Evolutionary conservation across 2,329 filamentous ascomycete species (phyloP), one percentile per base, ranked within the genome.

Genomic region (Penicillium sclerotigenum): DNA sequence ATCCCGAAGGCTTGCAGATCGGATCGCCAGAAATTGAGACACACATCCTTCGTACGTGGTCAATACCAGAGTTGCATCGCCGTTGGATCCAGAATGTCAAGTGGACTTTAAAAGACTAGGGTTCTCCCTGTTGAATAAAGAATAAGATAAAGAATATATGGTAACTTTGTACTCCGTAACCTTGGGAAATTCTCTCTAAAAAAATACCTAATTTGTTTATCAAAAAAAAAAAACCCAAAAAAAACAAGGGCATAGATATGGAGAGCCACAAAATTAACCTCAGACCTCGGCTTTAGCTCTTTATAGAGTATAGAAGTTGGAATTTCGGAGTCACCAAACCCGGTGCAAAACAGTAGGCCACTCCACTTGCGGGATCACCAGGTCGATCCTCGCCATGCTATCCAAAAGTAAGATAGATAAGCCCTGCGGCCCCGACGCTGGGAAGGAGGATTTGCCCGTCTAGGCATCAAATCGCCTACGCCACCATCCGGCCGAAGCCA

Each of bases 1-100:
- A 65, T 65, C 63, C 59, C 55, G 50, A 57, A 53, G 60, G 60
- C 59, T 59, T 65, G 64, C 64, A 66, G 62, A 65, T 66, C 64
- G 34, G 64, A 66, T 66, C 62, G 64, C 57, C 62, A 55, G 54
- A 55, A 56, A 34, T 62, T 62, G 61, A 64, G 54, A 60, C 54
- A 60, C 18, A 29, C 46, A 60, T 22, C 34, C 48, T 37, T 37
- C 34, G 34, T 64, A 63, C 62, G 60, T 65, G 62, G 60, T 64
- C 57, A 55, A 57, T 51, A 59, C 51, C 40, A 57, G 56, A 63
- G 52, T 59, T 57, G 52, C 52, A 58, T 60, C 58, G 42, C 58
- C 61, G 62, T 64, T 64, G 52, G 51, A 42, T n/a, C 40, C 4
- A 42, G 40, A 22, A 42, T 42, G 34, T 52, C 41, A 29, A 46